Base-by-base conservation (phyloP, 805 yeast species). In the Saccharomycopsis synnaedendra region DNA sequence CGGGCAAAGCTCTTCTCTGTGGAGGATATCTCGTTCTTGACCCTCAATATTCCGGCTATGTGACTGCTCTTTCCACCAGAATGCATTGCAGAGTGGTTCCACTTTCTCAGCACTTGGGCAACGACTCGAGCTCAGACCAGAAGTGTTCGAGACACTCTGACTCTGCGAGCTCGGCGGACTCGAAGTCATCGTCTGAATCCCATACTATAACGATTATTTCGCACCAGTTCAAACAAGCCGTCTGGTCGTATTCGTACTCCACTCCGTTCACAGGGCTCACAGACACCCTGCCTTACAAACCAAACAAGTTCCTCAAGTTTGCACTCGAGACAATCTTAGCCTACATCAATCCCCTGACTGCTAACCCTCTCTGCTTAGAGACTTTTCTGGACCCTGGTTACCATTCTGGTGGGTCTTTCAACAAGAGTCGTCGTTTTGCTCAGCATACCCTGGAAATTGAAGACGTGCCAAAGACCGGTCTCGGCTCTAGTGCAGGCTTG, bases 401-500 rank as follows among this genome's bases (percentile, higher is more conserved):
- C 19, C 19, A 19, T 19, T 19, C 19, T 19, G 19, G 19, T 19
- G 19, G 19, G 19, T 70, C 71, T 41, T 68, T 68, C 0, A 47
- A 54, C 1, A 68, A 64, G 40, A 52, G 59, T 11, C 19, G 19
- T 19, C 19, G 19, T 19, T 89, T 89, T 58, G 64, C 74, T 40
- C 80, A 68, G 60, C 96, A 90, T 60, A 47, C 62, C 0, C 51
- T 60, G 29, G 69, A 76, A 10, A 86, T 93, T 47, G 69, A 75
- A 0, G 67, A 82, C 35, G 95, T 88, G 4, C 79, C 96, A 2
- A 93, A 93, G 60, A 93, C 98, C 0, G 98, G 98, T 0, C 69
- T 93, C 43, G 98, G 98, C 1, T 87, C 96, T 8, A 87, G 96
- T 33, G 98, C 98, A 0, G 96, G 96, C 0, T 70, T 93, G 49